Evolutionary conservation across 495 filamentous ascomycete species (phyloP).

Genomic region (Aspergillus ellipticus): DNA sequence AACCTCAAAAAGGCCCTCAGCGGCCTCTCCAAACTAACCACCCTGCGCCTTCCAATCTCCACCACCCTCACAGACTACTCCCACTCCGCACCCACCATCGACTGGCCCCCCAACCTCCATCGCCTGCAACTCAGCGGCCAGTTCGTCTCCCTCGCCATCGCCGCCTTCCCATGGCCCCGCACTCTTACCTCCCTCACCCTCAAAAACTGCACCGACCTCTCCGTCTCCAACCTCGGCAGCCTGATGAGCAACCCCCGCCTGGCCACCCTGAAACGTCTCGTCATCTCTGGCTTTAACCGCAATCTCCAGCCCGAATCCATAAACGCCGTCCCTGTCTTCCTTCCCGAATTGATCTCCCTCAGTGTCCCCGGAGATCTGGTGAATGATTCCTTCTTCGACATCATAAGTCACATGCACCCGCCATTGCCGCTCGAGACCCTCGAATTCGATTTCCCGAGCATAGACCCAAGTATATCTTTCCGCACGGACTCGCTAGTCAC

Average conservation of each 20-base stretch:
- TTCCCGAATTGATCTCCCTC: slow-evolving; percentile 24
- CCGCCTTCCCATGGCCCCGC: slow-evolving; percentile 29
- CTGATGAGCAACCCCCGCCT: slow-evolving; percentile 23
- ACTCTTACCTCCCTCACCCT: slow-evolving; percentile 24
- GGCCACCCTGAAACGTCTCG: slow-evolving; percentile 22
- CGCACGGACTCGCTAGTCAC: slow-evolving; percentile 15
- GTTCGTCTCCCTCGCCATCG: slow-evolving; percentile 19
- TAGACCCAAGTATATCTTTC: slow-evolving; percentile 18
- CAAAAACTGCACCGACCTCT: slow-evolving; percentile 28
- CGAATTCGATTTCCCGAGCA: slow-evolving; percentile 20
- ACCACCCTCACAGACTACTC: slow-evolving; percentile 27
- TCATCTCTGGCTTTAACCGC: slow-evolving; percentile 26
- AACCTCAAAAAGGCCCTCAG: slow-evolving; percentile 52
- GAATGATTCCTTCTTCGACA: slow-evolving; percentile 28
- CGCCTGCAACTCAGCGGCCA: slow-evolving; percentile 26
- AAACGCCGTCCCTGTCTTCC: slow-evolving; percentile 21
- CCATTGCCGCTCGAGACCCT: slow-evolving; percentile 21
- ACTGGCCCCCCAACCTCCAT: slow-evolving; percentile 21
- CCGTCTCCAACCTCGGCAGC: slow-evolving; percentile 17
- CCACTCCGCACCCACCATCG: neutral
- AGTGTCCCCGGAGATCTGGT: slow-evolving; percentile 31
- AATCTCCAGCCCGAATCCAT: slow-evolving; percentile 24
- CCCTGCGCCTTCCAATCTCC: slow-evolving; percentile 55
- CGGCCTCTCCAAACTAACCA: slow-evolving; percentile 43
- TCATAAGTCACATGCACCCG: slow-evolving; percentile 15